phyloP scores from a whole-genome alignment of 768 basidiomycete genomes.

The Infundibulicybe gibba region DNA sequence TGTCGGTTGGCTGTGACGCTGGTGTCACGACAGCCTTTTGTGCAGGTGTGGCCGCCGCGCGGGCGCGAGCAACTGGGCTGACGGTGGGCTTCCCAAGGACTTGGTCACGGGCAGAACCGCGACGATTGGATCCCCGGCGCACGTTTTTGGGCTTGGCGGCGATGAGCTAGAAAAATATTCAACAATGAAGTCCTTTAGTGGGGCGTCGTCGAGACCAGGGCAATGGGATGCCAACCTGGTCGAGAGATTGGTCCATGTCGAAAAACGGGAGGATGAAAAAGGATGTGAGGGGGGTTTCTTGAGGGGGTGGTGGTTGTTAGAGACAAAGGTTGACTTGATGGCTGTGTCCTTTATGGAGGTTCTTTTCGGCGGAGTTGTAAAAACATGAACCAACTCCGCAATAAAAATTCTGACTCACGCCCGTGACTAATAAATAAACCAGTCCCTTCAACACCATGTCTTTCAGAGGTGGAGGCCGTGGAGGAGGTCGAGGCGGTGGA shows the following conservation, averaged over 20 bases:
- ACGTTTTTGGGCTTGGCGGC: conserved; percentile 52
- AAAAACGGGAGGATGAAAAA: conserved; percentile 8
- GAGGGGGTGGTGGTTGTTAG: conserved; percentile 9
- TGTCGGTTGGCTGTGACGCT: conserved; percentile 57
- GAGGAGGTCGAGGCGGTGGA: conserved; percentile 43
- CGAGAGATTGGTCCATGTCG: conserved; percentile 80
- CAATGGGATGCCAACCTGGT: conserved; percentile 53
- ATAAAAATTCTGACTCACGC: neutral
- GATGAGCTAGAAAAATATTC: conserved; percentile 53
- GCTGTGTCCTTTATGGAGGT: conserved; percentile 34
- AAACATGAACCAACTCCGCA: no score
- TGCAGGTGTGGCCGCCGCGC: conserved; percentile 41
- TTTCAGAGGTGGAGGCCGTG: conserved; percentile 25
- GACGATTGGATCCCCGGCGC: conserved; percentile 40
- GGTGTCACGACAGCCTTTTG: conserved; percentile 36
- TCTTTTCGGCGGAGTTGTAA: neutral
- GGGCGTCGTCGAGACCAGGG: conserved; percentile 16
- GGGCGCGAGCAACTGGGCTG: conserved; percentile 50
- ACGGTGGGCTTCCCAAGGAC: conserved; percentile 53
- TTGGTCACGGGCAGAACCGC: conserved; percentile 48
- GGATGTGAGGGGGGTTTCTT: conserved; percentile 11
- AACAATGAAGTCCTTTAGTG: conserved; percentile 8
- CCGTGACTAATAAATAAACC: no score
- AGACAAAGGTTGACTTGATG: conserved; percentile 14
- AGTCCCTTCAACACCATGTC: neutral